Evolutionary conservation across 2,329 filamentous ascomycete species (phyloP).

Genomic region (Aspergillus sp.): DNA sequence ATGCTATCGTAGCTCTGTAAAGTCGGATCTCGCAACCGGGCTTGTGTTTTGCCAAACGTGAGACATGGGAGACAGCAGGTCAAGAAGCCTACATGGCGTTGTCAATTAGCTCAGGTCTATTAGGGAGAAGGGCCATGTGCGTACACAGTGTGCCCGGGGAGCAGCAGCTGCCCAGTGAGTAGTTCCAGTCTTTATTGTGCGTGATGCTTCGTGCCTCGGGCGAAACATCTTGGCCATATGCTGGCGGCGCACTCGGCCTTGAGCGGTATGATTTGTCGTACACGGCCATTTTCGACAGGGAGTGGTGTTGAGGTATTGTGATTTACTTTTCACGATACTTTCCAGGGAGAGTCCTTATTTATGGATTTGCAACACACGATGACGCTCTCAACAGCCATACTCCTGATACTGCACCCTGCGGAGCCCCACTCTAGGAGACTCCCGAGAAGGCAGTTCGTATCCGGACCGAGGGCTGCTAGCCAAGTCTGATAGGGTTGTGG

Average conservation of each 20-base stretch:
- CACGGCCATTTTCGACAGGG: neutral
- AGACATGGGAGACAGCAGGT: constrained; percentile 26
- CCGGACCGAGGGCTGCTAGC: neutral
- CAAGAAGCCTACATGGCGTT: constrained; percentile 12
- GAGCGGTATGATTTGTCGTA: constrained; percentile 17
- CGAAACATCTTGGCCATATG: constrained; percentile 12
- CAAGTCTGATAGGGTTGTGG: neutral
- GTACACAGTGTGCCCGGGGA: constrained; percentile 23
- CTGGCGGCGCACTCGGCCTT: constrained; percentile 8
- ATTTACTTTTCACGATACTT: no score
- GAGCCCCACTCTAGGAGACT: neutral
- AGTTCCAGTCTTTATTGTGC: constrained; percentile 21
- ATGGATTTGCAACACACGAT: no score
- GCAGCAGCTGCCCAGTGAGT: constrained; percentile 25
- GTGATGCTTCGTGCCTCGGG: constrained; percentile 6
- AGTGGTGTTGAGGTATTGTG: neutral
- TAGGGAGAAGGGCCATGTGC: neutral
- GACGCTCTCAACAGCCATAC: neutral
- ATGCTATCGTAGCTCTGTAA: constrained; percentile 16
- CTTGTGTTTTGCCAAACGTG: constrained; percentile 26
- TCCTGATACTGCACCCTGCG: neutral
- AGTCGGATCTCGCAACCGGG: constrained; percentile 13
- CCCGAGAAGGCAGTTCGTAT: neutral
- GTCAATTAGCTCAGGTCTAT: neutral
- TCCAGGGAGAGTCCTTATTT: neutral